Percentiles rank a stretch among this genome's conserved stretches.
Evolutionary conservation across 257 asterid genomes (phyloP).

Genomic region (Nicotiana otophora): DNA sequence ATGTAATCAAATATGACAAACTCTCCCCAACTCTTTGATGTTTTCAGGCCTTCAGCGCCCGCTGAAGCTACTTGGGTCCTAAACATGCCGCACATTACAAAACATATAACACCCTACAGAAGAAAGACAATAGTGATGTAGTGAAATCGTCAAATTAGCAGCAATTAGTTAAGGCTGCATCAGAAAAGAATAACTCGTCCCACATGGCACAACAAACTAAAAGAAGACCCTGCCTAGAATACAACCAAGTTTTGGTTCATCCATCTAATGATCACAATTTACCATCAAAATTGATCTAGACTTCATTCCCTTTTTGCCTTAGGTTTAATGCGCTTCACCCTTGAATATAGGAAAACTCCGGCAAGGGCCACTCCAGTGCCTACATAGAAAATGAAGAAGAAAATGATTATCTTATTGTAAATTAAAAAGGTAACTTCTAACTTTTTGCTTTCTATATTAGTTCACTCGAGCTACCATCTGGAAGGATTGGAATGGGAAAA

Average conservation of each 20-base stretch:
- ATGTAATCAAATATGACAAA: background rate
- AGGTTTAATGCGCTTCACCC: constrained; percentile 65
- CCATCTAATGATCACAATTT: constrained; percentile 19
- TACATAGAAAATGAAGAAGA: constrained; percentile 20
- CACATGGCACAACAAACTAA: background rate
- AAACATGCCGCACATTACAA: background rate
- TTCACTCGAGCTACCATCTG: background rate
- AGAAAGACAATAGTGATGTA: background rate
- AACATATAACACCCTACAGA: background rate
- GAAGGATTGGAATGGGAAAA: background rate
- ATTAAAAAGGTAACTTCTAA: background rate
- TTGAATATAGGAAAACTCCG: constrained; percentile 88
- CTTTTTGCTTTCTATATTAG: background rate
- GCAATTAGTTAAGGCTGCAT: background rate
- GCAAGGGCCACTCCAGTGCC: constrained; percentile 88
- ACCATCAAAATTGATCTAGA: constrained; percentile 27
- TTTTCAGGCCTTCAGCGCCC: background rate
- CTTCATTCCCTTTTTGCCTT: constrained; percentile 58
- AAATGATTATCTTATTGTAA: background rate
- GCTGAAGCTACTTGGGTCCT: background rate
- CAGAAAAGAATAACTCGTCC: background rate
- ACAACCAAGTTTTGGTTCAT: constrained; percentile 7
- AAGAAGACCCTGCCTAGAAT: background rate
- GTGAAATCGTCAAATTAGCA: background rate
- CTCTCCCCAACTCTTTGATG: background rate